These are phyloP conservation scores for Macrophomina pseudophaseolina DNA, from an alignment of 2,329 filamentous ascomycete genomes.

Conservation along the genomic window DNA sequence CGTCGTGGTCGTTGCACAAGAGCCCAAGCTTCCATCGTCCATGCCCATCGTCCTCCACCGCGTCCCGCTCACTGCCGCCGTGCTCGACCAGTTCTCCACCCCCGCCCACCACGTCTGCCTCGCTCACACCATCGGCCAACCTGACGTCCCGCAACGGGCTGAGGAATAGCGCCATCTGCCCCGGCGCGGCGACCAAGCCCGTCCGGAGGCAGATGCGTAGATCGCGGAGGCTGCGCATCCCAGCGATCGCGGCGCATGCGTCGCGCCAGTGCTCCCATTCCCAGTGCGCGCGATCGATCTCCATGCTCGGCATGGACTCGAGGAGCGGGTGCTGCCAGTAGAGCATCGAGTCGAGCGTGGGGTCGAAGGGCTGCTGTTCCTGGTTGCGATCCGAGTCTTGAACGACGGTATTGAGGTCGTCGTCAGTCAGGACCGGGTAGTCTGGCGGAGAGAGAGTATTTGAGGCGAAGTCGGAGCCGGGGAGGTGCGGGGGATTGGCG, in stretches of 20 bases:
- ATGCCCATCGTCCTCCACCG: neutral
- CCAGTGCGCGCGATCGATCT: conserved; percentile 16
- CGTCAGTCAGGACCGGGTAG: neutral
- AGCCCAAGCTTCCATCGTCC: conserved; percentile 11
- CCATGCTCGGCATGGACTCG: conserved; percentile 5
- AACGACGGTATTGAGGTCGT: neutral
- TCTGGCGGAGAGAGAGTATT: neutral
- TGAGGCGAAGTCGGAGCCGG: neutral
- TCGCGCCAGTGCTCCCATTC: conserved; percentile 19
- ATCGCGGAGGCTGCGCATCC: conserved; percentile 14
- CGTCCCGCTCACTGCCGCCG: neutral
- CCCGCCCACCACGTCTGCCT: neutral
- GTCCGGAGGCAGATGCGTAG: conserved; percentile 10
- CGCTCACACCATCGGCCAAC: neutral
- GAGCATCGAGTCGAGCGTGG: conserved; percentile 10
- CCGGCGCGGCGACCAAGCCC: neutral
- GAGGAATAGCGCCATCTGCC: conserved; percentile 10
- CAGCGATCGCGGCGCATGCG: neutral
- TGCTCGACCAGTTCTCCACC: conserved; percentile 1
- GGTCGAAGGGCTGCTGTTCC: neutral
- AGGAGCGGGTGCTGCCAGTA: conserved; percentile 22
- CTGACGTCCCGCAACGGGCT: conserved; percentile 4
- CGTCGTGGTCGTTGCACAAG: neutral
- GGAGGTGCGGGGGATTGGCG: too few relatives aligned
- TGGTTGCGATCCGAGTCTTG: neutral